Evolutionary conservation across 2,329 filamentous ascomycete genomes (phyloP).

Genomic region (Ascochyta fabae): DNA sequence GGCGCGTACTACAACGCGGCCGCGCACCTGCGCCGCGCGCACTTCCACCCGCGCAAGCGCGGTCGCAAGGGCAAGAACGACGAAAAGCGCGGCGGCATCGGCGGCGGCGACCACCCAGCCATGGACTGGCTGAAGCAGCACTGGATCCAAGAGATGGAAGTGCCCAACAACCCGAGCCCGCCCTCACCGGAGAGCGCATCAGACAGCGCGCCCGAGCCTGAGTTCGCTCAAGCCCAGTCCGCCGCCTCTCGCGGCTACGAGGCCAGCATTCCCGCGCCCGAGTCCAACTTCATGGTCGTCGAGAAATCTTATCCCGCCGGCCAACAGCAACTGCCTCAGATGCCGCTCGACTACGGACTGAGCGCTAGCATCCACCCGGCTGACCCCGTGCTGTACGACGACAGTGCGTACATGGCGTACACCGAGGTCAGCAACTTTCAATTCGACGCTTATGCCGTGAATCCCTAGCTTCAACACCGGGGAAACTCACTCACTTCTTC

Average conservation of each 20-base stretch:
- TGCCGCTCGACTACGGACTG: slow-evolving; percentile 14
- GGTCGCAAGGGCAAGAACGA: slow-evolving; percentile 64
- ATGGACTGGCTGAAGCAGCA: slow-evolving; percentile 65
- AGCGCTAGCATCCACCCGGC: slow-evolving; percentile 29
- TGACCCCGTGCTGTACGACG: slow-evolving; percentile 28
- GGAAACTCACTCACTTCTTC: not conserved
- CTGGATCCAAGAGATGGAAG: slow-evolving; percentile 66
- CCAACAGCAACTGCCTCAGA: slow-evolving; percentile 9
- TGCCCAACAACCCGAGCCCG: slow-evolving; percentile 37
- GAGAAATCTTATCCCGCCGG: slow-evolving; percentile 2
- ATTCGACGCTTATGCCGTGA: slow-evolving; percentile 32
- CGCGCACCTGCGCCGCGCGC: slow-evolving; percentile 83
- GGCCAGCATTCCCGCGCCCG: too few species aligned
- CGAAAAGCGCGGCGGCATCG: slow-evolving; percentile 66
- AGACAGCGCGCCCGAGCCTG: slow-evolving; percentile 21
- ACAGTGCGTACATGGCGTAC: slow-evolving; percentile 26
- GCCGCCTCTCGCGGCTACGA: too few species aligned
- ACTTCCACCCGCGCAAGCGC: slow-evolving; percentile 76
- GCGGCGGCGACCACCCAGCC: slow-evolving; percentile 65
- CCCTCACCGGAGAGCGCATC: slow-evolving; percentile 32
- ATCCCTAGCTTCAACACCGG: slow-evolving; percentile 24
- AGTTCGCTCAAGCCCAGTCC: too few species aligned
- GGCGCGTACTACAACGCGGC: slow-evolving; percentile 94
- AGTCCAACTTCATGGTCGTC: not conserved
- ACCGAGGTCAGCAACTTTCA: slow-evolving; percentile 31